Percentiles rank a stretch among this genome's conserved stretches.
These are phyloP conservation scores for Gilbertella persicaria DNA, from an alignment of 371 early-diverging fungal genomes.

Conservation along the genomic window DNA sequence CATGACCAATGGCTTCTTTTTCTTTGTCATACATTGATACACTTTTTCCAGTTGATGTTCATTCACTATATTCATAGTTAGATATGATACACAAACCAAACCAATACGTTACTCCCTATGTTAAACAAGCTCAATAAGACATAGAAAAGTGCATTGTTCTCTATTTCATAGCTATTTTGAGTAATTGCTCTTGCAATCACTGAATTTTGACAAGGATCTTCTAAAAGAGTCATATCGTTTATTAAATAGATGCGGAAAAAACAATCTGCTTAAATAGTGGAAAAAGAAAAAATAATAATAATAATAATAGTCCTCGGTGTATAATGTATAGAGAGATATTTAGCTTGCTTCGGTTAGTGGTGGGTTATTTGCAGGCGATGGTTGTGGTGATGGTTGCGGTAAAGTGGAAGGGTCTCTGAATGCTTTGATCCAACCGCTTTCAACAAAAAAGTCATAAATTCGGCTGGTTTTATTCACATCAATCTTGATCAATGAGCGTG, in stretches of 20 bases:
- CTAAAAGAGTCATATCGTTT: constrained; percentile 3
- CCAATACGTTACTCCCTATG: constrained; percentile 4
- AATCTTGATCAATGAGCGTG: constrained; percentile 81
- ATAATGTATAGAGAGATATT: no score
- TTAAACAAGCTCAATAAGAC: constrained; percentile 13
- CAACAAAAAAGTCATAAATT: constrained; percentile 90
- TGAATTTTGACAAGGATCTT: constrained; percentile 4
- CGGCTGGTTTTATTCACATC: constrained; percentile 84
- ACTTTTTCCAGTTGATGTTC: constrained; percentile 4
- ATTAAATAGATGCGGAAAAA: background rate
- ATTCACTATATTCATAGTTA: background rate
- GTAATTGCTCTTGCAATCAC: constrained; percentile 2
- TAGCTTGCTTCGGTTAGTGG: no score
- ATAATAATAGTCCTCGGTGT: constrained; percentile 9
- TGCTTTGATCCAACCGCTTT: constrained; percentile 85
- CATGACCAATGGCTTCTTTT: constrained; percentile 4
- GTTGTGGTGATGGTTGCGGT: background rate
- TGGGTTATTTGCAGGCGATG: background rate
- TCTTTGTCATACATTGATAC: background rate
- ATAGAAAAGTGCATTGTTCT: constrained; percentile 18
- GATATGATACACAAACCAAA: background rate
- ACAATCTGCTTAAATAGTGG: background rate
- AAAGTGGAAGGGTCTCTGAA: constrained; percentile 39
- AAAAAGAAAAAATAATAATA: constrained; percentile 4
- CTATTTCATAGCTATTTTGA: constrained; percentile 15